Evolutionary conservation across 1,284 basidiomycete genomes (phyloP).

Genomic region (Moesziomyces antarcticus): DNA sequence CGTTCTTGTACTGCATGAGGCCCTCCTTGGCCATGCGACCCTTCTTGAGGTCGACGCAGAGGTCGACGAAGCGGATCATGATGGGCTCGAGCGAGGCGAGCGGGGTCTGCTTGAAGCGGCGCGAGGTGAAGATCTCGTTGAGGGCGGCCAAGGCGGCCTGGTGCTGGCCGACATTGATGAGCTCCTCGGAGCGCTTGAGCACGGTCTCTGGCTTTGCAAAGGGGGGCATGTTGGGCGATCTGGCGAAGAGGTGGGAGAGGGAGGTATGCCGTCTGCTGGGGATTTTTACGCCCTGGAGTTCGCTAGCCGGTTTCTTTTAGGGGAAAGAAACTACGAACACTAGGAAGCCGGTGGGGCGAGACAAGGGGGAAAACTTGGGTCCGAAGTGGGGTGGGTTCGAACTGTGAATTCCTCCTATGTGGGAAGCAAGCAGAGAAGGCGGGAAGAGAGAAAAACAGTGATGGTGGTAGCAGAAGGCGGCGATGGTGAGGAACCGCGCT

Average conservation of each 20-base stretch:
- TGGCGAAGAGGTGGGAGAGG: neutral
- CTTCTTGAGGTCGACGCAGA: conserved; percentile 95
- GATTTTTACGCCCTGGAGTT: conserved; percentile 38
- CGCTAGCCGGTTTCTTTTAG: conserved; percentile 34
- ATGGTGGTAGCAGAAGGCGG: conserved; percentile 33
- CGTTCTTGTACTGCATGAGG: conserved; percentile 78
- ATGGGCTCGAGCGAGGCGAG: conserved; percentile 92
- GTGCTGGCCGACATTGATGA: conserved; percentile 87
- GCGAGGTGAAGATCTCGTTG: conserved; percentile 90
- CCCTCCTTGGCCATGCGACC: conserved; percentile 94
- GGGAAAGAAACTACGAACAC: conserved; percentile 40
- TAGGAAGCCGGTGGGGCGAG: conserved; percentile 48
- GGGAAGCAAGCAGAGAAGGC: conserved; percentile 46
- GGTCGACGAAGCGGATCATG: conserved; percentile 87
- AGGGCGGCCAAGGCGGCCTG: conserved; percentile 88
- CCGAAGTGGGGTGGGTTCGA: conserved; percentile 16
- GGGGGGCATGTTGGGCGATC: conserved; percentile 73
- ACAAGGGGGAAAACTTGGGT: conserved; percentile 43
- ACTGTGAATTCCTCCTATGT: conserved; percentile 38
- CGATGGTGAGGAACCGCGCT: conserved; percentile 3
- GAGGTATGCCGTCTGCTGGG: conserved; percentile 40
- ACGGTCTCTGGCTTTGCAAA: conserved; percentile 91
- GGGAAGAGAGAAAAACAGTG: conserved; percentile 3
- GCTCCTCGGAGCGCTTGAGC: conserved; percentile 86
- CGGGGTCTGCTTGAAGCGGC: conserved; percentile 92